These are phyloP conservation scores for Pleurostoma richardsiae DNA, from an alignment of 2,329 filamentous ascomycete genomes.

Conservation along the genomic window DNA sequence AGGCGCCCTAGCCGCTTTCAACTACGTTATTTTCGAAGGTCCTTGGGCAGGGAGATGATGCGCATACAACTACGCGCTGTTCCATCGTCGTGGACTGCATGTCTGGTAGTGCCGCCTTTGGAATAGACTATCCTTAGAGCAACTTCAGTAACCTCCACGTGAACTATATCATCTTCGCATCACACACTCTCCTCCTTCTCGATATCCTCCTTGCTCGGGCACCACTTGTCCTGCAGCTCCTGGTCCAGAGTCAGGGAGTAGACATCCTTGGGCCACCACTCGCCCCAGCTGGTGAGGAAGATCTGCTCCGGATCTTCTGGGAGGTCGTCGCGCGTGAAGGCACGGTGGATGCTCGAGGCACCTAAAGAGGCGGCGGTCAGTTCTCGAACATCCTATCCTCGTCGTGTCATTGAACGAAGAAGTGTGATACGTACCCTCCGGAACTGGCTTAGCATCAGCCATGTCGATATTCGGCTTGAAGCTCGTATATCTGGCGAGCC, in stretches of 20 bases:
- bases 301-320: slow-evolving; percentile 46
- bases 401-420: background rate
- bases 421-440: slow-evolving; percentile 30
- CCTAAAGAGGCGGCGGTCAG: slow-evolving; percentile 20
- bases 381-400: too few species aligned
- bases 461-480: slow-evolving; percentile 21
- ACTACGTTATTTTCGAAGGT: too few species aligned
- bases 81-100: too few species aligned
- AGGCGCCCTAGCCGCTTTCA: too few species aligned
- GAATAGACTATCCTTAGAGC: too few species aligned
- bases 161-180: too few species aligned
- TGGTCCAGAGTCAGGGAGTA: slow-evolving; percentile 36
- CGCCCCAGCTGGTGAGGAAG: slow-evolving; percentile 51
- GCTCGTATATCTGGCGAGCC: slow-evolving; percentile 26
- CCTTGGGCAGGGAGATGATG: too few species aligned
- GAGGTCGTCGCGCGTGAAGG: slow-evolving; percentile 38
- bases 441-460: slow-evolving; percentile 41
- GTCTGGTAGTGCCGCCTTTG: too few species aligned
- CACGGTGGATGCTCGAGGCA: slow-evolving; percentile 36
- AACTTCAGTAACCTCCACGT: too few species aligned
- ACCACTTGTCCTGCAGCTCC: slow-evolving; percentile 47
- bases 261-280: slow-evolving; percentile 46
- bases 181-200: slow-evolving; percentile 31
- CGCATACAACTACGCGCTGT: too few species aligned
- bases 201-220: slow-evolving; percentile 38